Conservation (phyloP, 108 stramenopile genomes). For the Fistulifera pelliculosa region DNA sequence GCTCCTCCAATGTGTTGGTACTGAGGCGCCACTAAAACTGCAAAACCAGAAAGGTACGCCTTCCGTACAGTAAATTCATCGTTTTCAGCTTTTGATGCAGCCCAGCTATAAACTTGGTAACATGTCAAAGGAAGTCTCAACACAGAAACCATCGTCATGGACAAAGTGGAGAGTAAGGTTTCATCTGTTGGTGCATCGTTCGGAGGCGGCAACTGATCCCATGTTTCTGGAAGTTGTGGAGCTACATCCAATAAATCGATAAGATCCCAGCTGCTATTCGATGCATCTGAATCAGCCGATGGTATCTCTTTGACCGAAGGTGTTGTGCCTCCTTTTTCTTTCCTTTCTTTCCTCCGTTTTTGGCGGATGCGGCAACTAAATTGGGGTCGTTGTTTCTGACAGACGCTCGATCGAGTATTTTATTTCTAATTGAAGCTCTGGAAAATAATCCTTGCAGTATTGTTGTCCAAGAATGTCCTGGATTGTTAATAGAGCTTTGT, state of each 20-base stretch:
- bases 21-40: conserved; percentile 27
- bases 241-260: conserved; percentile 20
- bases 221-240: conserved; percentile 18
- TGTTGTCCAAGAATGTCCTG: conserved; percentile 28
- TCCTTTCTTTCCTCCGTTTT: conserved; percentile 28
- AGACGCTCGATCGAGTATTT: conserved; percentile 6
- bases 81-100: conserved; percentile 6
- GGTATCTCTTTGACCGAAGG: background rate
- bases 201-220: conserved; percentile 15
- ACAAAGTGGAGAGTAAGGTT: conserved; percentile 37
- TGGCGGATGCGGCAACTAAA: conserved; percentile 6
- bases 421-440: conserved; percentile 24
- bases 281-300: conserved; percentile 7
- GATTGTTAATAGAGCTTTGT: conserved; percentile 36
- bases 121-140: conserved; percentile 28
- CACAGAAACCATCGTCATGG: conserved; percentile 18
- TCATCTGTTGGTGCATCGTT: conserved; percentile 11
- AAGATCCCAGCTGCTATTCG: conserved; percentile 12
- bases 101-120: conserved; percentile 40
- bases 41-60: conserved; percentile 21
- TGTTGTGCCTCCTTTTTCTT: conserved; percentile 23
- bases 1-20: conserved; percentile 8
- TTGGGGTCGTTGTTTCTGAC: conserved; percentile 6
- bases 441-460: conserved; percentile 13
- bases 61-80: conserved; percentile 17